Evolutionary conservation across 768 basidiomycete species (phyloP).

Genomic region (Leccinum boreale): DNA sequence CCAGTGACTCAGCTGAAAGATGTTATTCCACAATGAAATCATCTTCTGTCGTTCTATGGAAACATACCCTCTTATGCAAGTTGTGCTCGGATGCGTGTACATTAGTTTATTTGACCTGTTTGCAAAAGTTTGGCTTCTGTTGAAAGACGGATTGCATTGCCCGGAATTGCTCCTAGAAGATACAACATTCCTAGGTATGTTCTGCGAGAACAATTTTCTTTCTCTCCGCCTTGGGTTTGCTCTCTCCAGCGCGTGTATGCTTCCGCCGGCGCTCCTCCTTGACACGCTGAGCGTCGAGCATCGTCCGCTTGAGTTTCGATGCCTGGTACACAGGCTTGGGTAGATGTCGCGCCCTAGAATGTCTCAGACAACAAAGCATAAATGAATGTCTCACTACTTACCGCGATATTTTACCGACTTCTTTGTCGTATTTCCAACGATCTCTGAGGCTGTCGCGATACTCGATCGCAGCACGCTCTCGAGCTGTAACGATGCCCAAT

Average conservation of each 20-base stretch:
- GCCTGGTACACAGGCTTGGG: slow-evolving; percentile 92
- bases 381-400: slow-evolving; percentile 35
- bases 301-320: slow-evolving; percentile 82
- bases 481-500: slow-evolving; percentile 84
- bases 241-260: slow-evolving; percentile 82
- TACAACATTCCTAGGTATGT: slow-evolving; percentile 43
- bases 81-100: slow-evolving; percentile 1
- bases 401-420: slow-evolving; percentile 81
- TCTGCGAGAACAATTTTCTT: slow-evolving; percentile 84
- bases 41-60: neutral
- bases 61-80: slow-evolving; percentile 1
- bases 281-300: slow-evolving; percentile 84
- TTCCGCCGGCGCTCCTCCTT: slow-evolving; percentile 92
- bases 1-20: slow-evolving; percentile 51
- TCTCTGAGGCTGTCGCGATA: slow-evolving; percentile 87
- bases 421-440: slow-evolving; percentile 81
- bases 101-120: neutral
- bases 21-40: slow-evolving; percentile 22
- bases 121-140: neutral
- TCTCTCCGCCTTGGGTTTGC: slow-evolving; percentile 87
- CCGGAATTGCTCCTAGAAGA: slow-evolving; percentile 9
- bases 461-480: slow-evolving; percentile 89
- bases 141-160: slow-evolving; percentile 7
- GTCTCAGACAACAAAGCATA: slow-evolving; percentile 1
- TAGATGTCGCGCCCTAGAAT: slow-evolving; percentile 67